These are phyloP conservation scores for Ustilago bromivora DNA, from an alignment of 1,284 basidiomycete genomes.

Conservation along the genomic window DNA sequence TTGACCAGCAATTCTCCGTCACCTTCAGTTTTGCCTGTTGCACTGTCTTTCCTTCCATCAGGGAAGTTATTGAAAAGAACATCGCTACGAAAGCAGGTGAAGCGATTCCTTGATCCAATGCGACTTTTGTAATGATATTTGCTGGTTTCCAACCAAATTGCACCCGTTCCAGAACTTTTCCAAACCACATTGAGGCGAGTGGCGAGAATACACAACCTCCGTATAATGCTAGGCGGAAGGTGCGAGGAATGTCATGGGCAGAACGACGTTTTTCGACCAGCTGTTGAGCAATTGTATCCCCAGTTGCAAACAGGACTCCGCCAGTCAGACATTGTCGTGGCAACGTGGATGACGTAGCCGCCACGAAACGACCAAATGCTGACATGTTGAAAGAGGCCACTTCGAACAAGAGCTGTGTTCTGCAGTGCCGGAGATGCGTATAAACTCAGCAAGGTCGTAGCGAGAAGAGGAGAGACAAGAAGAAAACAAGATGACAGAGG, in stretches of 20 bases:
- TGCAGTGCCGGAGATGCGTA: no score
- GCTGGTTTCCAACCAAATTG: slow-evolving; percentile 26
- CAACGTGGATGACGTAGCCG: slow-evolving; percentile 56
- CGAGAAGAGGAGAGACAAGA: not conserved
- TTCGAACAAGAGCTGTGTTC: no score
- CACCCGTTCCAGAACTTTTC: slow-evolving; percentile 53
- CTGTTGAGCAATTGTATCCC: slow-evolving; percentile 61
- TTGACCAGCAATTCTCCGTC: slow-evolving; percentile 53
- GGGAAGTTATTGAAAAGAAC: slow-evolving; percentile 55
- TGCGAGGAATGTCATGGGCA: slow-evolving; percentile 50
- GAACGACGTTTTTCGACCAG: slow-evolving; percentile 51
- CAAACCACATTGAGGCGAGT: slow-evolving; percentile 57
- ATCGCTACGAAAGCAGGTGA: slow-evolving; percentile 45
- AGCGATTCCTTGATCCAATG: slow-evolving; percentile 56
- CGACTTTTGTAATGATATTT: slow-evolving; percentile 58
- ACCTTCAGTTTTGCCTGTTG: slow-evolving; percentile 52
- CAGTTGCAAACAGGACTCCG: slow-evolving; percentile 58
- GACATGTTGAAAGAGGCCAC: slow-evolving; percentile 27
- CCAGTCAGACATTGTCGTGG: slow-evolving; percentile 60
- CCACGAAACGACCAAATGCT: slow-evolving; percentile 47
- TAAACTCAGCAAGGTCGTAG: no score
- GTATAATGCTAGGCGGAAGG: slow-evolving; percentile 48
- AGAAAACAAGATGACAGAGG: not conserved
- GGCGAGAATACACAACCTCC: slow-evolving; percentile 63
- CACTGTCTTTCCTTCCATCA: slow-evolving; percentile 42